These are phyloP conservation scores for Amaranthus hypochondriacus DNA, from an alignment of 148 eudicot genomes.

Conservation along the genomic window DNA sequence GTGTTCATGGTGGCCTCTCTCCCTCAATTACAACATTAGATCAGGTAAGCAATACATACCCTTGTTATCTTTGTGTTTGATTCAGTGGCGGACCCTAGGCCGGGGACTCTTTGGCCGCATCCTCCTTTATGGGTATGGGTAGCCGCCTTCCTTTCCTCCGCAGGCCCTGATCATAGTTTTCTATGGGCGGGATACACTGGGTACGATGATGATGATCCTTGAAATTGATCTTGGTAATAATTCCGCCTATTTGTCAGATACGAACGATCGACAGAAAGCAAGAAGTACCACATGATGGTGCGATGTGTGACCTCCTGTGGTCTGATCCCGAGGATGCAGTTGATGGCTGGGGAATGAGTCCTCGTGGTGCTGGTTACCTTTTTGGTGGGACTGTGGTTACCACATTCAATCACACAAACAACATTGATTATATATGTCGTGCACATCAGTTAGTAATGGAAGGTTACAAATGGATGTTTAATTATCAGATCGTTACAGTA, in stretches of 20 bases:
- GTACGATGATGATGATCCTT: too few relatives aligned
- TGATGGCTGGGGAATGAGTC: conserved; percentile 92
- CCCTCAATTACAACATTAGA: conserved; percentile 73
- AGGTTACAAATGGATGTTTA: conserved; percentile 94
- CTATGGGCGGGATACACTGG: too few relatives aligned
- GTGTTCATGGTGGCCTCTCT: conserved; percentile 96
- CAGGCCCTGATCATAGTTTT: too few relatives aligned
- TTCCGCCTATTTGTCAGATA: conserved; percentile 44
- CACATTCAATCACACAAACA: conserved; percentile 70
- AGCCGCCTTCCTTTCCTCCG: too few relatives aligned
- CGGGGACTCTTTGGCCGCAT: background rate
- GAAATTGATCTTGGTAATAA: background rate
- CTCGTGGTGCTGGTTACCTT: conserved; percentile 91
- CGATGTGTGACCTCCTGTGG: conserved; percentile 97
- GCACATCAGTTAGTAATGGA: conserved; percentile 98
- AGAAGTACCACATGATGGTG: conserved; percentile 96
- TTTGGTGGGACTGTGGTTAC: conserved; percentile 75
- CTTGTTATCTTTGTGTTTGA: background rate
- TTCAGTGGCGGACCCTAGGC: too few relatives aligned
- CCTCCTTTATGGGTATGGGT: too few relatives aligned
- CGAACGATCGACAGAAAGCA: conserved; percentile 87
- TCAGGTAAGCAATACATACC: conserved; percentile 47
- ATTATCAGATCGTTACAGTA: conserved; percentile 84
- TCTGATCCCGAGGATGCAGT: conserved; percentile 92
- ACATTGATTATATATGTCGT: conserved; percentile 80